phyloP scores from a whole-genome alignment of 345 rosid genomes.

The Diplotaxis tenuifolia region DNA sequence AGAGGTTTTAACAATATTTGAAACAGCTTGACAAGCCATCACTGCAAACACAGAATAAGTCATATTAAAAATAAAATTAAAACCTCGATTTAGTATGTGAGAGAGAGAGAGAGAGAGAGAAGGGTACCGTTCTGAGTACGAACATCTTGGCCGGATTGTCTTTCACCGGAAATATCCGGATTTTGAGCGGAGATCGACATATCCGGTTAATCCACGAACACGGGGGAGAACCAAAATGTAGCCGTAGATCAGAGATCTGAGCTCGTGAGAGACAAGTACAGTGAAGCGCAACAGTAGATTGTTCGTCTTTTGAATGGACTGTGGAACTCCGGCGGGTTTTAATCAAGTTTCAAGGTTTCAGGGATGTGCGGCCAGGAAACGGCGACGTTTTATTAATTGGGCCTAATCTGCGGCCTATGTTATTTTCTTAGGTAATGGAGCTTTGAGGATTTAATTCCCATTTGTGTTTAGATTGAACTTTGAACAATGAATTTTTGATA shows the following conservation, averaged over 20 bases:
- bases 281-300: constrained; percentile 15
- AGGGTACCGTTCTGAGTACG: constrained; percentile 84
- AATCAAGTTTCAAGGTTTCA: no score
- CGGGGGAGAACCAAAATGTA: constrained; percentile 32
- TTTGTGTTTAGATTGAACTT: no score
- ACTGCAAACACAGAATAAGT: neutral
- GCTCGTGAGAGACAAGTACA: neutral
- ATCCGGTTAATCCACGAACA: neutral
- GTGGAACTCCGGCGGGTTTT: no score
- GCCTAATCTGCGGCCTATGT: constrained; percentile 2
- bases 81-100: no score
- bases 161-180: constrained; percentile 89
- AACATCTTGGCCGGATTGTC: constrained; percentile 93
- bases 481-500: no score
- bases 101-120: no score
- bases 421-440: neutral
- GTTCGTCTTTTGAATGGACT: no score
- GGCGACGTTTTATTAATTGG: neutral
- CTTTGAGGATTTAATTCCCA: no score
- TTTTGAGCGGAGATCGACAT: constrained; percentile 70
- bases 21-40: constrained; percentile 55
- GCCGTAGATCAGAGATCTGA: constrained; percentile 38
- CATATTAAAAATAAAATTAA: no score
- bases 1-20: neutral
- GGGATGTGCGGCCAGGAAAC: no score